Evolutionary conservation across 1,139 yeast species (phyloP).

Genomic region (Suhomyces coccinellae): DNA sequence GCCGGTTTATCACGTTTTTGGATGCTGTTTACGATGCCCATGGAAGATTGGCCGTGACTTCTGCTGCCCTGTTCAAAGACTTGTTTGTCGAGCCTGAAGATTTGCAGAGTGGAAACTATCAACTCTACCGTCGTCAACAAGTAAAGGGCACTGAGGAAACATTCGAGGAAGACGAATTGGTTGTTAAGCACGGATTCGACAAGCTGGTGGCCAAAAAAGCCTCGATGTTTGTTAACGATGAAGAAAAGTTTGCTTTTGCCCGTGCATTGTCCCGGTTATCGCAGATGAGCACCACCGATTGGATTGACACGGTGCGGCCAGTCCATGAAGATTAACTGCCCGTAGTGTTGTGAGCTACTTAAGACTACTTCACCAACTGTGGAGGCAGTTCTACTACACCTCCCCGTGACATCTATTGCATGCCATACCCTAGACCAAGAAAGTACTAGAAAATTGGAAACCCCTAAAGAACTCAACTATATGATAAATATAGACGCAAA

Average conservation of each 20-base stretch:
- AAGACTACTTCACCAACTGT: too few species aligned
- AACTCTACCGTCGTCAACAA: conserved; percentile 40
- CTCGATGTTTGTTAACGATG: conserved; percentile 81
- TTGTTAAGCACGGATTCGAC: conserved; percentile 71
- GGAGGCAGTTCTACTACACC: too few species aligned
- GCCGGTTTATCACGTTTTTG: conserved; percentile 88
- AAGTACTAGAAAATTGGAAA: too few species aligned
- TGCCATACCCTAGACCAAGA: too few species aligned
- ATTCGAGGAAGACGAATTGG: conserved; percentile 60
- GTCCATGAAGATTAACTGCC: conserved; percentile 2
- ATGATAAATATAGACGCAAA: too few species aligned
- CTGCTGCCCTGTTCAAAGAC: conserved; percentile 80
- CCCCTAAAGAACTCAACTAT: too few species aligned
- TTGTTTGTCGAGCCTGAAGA: conserved; percentile 85
- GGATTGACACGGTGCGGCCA: conserved; percentile 58
- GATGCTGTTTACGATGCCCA: conserved; percentile 95
- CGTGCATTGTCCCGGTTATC: conserved; percentile 86
- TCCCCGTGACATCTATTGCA: too few species aligned
- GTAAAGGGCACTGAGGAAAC: conserved; percentile 42
- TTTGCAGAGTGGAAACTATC: conserved; percentile 54
- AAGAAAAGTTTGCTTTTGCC: conserved; percentile 95
- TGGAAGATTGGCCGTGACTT: conserved; percentile 83
- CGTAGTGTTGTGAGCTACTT: too few species aligned
- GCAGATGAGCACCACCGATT: conserved; percentile 91
- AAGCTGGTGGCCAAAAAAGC: conserved; percentile 75